Percentiles rank a stretch among this genome's conserved stretches.
These are phyloP conservation scores for Ascochyta pisi DNA, from an alignment of 2,329 filamentous ascomycete genomes.

Conservation along the genomic window DNA sequence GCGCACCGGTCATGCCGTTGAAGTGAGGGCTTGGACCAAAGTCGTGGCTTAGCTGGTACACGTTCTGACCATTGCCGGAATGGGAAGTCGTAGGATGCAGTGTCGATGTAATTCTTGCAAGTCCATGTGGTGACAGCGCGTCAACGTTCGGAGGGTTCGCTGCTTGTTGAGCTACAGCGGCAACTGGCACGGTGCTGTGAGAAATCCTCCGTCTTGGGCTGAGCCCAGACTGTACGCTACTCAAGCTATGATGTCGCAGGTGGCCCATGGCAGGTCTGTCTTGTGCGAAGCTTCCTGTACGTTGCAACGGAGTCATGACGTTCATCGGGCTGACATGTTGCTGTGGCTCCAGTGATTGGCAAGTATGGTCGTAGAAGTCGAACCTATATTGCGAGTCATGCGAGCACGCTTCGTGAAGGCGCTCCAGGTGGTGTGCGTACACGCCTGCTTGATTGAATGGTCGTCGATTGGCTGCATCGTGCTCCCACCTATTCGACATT, in stretches of 20 bases:
- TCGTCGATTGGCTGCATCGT: neutral
- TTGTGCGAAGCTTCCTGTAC: conserved; percentile 15
- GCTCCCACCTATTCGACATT: conserved; percentile 38
- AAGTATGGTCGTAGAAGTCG: conserved; percentile 43
- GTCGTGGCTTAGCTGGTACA: conserved; percentile 10
- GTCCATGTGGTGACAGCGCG: neutral
- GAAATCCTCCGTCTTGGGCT: conserved; percentile 22
- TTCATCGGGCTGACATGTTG: conserved; percentile 27
- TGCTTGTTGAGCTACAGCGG: conserved; percentile 1
- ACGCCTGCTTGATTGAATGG: conserved; percentile 32
- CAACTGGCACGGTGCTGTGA: conserved; percentile 4
- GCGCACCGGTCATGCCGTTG: neutral
- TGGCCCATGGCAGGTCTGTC: conserved; percentile 2
- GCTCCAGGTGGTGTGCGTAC: conserved; percentile 37
- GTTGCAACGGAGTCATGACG: conserved; percentile 24
- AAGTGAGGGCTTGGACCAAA: conserved; percentile 3
- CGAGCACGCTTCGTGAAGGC: conserved; percentile 28
- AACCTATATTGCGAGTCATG: conserved; percentile 32
- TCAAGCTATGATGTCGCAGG: conserved; percentile 24
- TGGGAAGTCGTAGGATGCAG: conserved; percentile 2
- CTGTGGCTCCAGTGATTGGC: conserved; percentile 25
- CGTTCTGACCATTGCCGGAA: neutral
- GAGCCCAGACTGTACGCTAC: conserved; percentile 19
- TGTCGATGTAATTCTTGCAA: neutral
- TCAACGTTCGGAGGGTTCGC: neutral